Evolutionary conservation across 306 rosid species (phyloP), one percentile per base, ranked within the genome.

Genomic region (Cicer chorassanicum): DNA sequence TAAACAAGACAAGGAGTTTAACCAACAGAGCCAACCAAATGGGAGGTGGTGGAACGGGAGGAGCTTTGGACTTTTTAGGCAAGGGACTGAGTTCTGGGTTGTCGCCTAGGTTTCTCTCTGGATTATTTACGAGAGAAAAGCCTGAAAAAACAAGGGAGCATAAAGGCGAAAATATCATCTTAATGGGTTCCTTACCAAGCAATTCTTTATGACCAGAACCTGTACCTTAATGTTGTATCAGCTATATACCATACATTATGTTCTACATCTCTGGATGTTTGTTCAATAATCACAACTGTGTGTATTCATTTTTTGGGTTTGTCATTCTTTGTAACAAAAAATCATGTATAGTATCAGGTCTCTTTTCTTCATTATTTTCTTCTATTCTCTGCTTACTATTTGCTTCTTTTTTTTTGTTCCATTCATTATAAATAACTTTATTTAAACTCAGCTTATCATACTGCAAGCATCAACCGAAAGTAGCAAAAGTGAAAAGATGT

Each of bases 181-280:
- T 90, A 57, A 90, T 92, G 99, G 98, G 95, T 80, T 90, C 98
- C 46, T 80, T 94, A 66, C 99, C 99, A 21, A 75, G 88, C 82
- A 83, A 77, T 55, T 71, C 88, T 72, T 75, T 94, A 36, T 94
- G 82, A 88, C 48, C 71, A 21, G 49, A 49, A 59, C 61, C 10
- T 66, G 51, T 60, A 59, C 18, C 42, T 44, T 76, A 57, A 11
- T 41, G 78, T 80, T 74, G 53, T 60, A 60, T 18, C 16, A 54
- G 34, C 12, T 8, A 14, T 85, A 24, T 36, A 70, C 61, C 68
- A 46, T 9, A 41, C 40, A 55, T 71, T 83, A 6, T 75, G n/a
- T 77, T 71, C 73, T 66, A 59, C 73, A 46, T 51, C 76, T 49
- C 41, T 56, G 64, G 74, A 68, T 82, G 71, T 60, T 38, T 73